Base-by-base conservation (phyloP, 2,329 filamentous ascomycete genomes). In the Aspergillus pseudotamarii region DNA sequence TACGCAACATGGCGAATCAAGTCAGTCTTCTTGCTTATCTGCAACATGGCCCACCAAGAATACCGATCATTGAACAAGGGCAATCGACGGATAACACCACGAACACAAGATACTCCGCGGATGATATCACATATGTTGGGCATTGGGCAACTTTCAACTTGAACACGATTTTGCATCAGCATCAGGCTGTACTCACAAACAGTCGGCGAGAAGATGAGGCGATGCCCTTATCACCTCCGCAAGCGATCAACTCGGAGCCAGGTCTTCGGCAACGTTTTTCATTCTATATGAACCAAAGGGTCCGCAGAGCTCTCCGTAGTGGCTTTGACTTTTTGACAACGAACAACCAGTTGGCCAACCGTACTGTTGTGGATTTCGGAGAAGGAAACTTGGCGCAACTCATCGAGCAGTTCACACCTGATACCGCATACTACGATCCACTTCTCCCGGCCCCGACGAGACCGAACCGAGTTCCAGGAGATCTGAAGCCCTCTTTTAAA, bases 381-480 rank as follows among this genome's bases (percentile, higher is more conserved):
- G 38, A 21, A 21, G 58, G 62, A 23, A 26, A 38, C 3, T 19
- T 59, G 9, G 62, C 62, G 28, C 12, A 26, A 45, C 34, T 30
- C 26, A 50, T 58, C 32, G 59, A 53, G 8, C 3, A n/a, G 11
- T 57, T 28, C 30, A 50, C 28, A 11, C 59, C 62, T 5, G 59
- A 62, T 21, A 16, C 30, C 11, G 56, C 59, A 8, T 64, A 43
- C 59, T 64, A 57, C 46, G 59, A 51, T 19, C 14, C 56, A 3
- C 32, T 3, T n/a, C 41, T 57, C 10, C 6, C 23, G 10, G 6
- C 34, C n/a, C 3, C 8, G 3, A 59, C 36, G 10, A 51, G 57
- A 38, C 51, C 51, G 9, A 62, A 64, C 28, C 51, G 57, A 10
- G 51, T 32, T 14, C 62, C 53, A 23, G 62, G 53, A 28, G 57